phyloP scores from a whole-genome alignment of 768 basidiomycete species.

The Lentinula aciculospora region DNA sequence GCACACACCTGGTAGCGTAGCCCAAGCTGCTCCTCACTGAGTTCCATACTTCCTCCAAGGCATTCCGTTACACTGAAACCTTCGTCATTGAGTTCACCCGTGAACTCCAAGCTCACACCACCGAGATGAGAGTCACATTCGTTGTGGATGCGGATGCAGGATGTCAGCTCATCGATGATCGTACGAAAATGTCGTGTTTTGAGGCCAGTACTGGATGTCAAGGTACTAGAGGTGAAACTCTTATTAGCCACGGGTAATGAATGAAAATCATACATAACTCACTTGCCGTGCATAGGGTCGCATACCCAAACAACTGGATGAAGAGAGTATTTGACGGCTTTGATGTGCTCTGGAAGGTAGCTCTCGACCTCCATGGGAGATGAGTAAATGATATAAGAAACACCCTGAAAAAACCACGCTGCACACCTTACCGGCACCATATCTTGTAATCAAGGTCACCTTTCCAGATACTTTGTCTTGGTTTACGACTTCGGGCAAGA shows the following conservation, averaged over 20 bases:
- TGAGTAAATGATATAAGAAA: background rate
- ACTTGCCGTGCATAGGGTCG: slow-evolving; percentile 99
- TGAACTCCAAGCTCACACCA: slow-evolving; percentile 86
- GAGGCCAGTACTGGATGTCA: slow-evolving; percentile 70
- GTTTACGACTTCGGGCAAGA: slow-evolving; percentile 66
- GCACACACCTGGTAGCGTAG: slow-evolving; percentile 75
- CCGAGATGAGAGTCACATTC: slow-evolving; percentile 69
- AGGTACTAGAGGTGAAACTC: slow-evolving; percentile 41
- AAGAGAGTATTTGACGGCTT: slow-evolving; percentile 67
- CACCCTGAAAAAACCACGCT: no score
- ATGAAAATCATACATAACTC: slow-evolving; percentile 22
- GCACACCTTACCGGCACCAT: slow-evolving; percentile 79
- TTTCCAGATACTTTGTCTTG: slow-evolving; percentile 77
- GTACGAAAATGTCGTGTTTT: slow-evolving; percentile 90
- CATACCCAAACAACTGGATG: slow-evolving; percentile 94
- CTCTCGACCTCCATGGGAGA: slow-evolving; percentile 50
- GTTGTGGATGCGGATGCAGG: slow-evolving; percentile 77
- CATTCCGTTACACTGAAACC: slow-evolving; percentile 97
- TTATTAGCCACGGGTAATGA: background rate
- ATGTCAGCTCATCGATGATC: slow-evolving; percentile 82
- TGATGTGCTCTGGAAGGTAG: slow-evolving; percentile 76
- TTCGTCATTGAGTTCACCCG: slow-evolving; percentile 85
- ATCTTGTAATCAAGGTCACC: slow-evolving; percentile 89
- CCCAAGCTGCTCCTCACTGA: slow-evolving; percentile 84
- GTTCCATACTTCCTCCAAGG: slow-evolving; percentile 92